Evolutionary conservation across 2,329 filamentous ascomycete species (phyloP).

Genomic region (Colletotrichum liaoningense): DNA sequence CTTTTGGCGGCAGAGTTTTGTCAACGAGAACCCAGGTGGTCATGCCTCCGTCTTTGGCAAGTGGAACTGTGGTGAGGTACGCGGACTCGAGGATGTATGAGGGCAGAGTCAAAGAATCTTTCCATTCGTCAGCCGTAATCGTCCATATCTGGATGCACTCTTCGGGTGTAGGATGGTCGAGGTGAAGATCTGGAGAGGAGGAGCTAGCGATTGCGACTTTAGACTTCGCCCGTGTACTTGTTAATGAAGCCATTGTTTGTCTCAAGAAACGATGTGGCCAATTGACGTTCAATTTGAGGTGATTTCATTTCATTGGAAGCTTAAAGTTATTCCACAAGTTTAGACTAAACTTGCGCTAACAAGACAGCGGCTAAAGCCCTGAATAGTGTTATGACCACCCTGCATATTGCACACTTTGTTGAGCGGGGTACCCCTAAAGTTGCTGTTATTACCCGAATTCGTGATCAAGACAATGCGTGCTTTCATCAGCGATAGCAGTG

Average conservation of each 20-base stretch:
- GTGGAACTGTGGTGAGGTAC: background rate
- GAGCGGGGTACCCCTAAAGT: too few species aligned
- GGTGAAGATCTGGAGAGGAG: background rate
- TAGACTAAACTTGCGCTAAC: too few species aligned
- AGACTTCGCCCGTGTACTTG: background rate
- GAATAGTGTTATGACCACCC: too few species aligned
- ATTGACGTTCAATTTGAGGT: too few species aligned
- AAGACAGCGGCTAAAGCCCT: too few species aligned
- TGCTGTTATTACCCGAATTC: too few species aligned
- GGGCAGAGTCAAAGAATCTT: background rate
- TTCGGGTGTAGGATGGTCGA: background rate
- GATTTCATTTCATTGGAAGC: too few species aligned
- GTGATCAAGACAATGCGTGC: too few species aligned
- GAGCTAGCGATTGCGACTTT: background rate
- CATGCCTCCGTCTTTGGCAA: background rate
- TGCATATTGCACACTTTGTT: too few species aligned
- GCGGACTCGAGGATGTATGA: background rate
- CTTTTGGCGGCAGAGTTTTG: background rate
- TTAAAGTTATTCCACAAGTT: too few species aligned
- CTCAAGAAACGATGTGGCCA: too few species aligned
- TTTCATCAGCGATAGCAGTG: too few species aligned
- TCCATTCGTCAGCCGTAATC: background rate
- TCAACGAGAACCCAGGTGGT: background rate
- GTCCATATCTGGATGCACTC: background rate
- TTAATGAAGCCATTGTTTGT: background rate